Evolutionary conservation across 345 rosid genomes (phyloP), one percentile per base, ranked within the genome.

Genomic region (Erysimum cheiranthoides): DNA sequence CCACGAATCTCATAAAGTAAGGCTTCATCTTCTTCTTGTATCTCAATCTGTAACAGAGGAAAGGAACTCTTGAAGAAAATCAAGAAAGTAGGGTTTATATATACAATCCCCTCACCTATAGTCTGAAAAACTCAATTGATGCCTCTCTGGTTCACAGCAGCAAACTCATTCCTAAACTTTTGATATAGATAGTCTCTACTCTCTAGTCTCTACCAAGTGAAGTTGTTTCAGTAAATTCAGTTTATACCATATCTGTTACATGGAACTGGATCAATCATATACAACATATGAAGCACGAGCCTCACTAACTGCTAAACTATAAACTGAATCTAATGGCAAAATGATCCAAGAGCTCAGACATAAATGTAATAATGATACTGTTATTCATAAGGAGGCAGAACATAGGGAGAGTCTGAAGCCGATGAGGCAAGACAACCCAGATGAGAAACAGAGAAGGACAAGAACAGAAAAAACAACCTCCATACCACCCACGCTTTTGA

Each of bases 41-140:
- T 46, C 49, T 27, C 12, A n/a, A n/a, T 73, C 68, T 73, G 47
- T 40, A 73, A 52, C 70, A 51, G 10, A 8, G 12, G n/a, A 50
- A 38, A 28, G 1, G 10, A 45, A 30, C 40, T 32, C 61, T 34
- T 57, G 61, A 57, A 57, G 40, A 32, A n/a, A 57, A 57, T 9
- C 14, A 31, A n/a, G 18, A 47, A 16, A 47, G 4, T 16, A 16
- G 8, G 51, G 25, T 21, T 21, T 21, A 21, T 21, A 21, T 21
- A 21, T 21, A 21, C 25, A 21, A 21, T 21, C 51, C 25, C 5
- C 25, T 47, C 25, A 47, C 52, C 52, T 16, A 16, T 17, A 47
- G 16, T 17, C 52, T 40, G 45, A 21, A 40, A 40, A 40, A 40
- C 45, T 47, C 52, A 47, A 47, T 47, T 47, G 27, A 47, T 16